Base-by-base conservation (phyloP, 352 stramenopile species). In the Phytophthora crassamura region DNA sequence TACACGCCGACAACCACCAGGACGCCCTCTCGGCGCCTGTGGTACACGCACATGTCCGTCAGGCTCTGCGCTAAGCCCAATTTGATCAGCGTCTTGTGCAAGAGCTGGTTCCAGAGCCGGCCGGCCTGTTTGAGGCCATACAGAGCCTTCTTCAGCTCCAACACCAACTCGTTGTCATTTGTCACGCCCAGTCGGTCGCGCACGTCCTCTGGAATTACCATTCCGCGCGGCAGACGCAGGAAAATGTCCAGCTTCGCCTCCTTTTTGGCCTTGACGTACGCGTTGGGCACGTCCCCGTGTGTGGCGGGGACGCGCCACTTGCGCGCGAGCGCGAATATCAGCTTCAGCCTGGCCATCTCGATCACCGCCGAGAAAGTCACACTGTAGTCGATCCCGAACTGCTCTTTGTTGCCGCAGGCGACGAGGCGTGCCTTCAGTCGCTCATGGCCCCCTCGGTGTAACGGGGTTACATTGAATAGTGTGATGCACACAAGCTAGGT, bases 121-220 rank as follows among this genome's bases (percentile, higher is more conserved):
- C 74, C 69, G 0, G 65, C 68, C 40, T 78, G 65, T 36, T 72
- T 69, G 1, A 75, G 42, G 3, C 69, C 74, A 49, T 82, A 78
- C 1, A 78, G 47, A 32, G 53, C 67, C 34, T 71, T 70, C 25
- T 60, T 18, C 8, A 80, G 33, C 9, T 18, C 7, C 38, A 69
- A 33, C 15, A 43, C 45, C 6, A 70, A 36, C 45, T 77, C 56
- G 11, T n/a, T 20, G 39, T 32, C 49, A n/a, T n/a, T n/a, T n/a
- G n/a, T n/a, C n/a, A n/a, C n/a, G n/a, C n/a, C n/a, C n/a, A n/a
- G n/a, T n/a, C n/a, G n/a, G n/a, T n/a, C n/a, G n/a, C n/a, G n/a
- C n/a, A n/a, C n/a, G n/a, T n/a, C n/a, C n/a, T n/a, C 35, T 14
- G 46, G 40, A 33, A 70, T 55, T 20, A 32, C 15, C 63, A 77